Evolutionary conservation across 2,329 filamentous ascomycete genomes (phyloP), one percentile per base, ranked within the genome.

Genomic region (Trichoderma sp.): DNA sequence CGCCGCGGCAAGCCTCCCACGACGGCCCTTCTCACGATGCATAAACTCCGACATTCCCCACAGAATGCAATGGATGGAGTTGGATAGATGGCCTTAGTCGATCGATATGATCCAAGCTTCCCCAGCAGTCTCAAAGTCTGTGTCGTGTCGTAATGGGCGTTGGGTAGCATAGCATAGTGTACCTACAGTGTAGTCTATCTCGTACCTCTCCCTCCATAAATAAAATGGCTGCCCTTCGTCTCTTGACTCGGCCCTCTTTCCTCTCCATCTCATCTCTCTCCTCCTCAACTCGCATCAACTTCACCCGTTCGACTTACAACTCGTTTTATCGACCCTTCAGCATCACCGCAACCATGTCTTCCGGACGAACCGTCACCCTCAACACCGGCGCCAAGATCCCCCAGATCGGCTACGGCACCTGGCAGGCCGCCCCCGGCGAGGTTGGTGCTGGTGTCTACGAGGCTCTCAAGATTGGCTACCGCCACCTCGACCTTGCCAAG

Each of bases 301-400:
- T 36, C 55, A 32, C n/a, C 50, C 63, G 30, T 47, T 26, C 63
- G 55, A 23, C 26, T 17, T n/a, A 11, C 55, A 69, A 8, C 57
- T 15, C 26, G 17, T 34, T 17, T 30, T 23, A 34, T n/a, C 55
- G 66, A 61, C 1, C 43, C 4, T 63, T 70, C 17, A 70, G 58
- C 58, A 70, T 39, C 68, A 58, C 59, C 69, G 62, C 70, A 64
- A 61, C n/a, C 74, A 90, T 91, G 88, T 90, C 88, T 78, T 82
- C 83, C 77, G 86, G 83, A 72, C 81, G 79, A 75, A 83, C 88
- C 80, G 87, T 89, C 76, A 88, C 86, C 73, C 85, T 90, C 77
- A 90, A 86, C 83, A 86, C 87, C 69, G 91, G 91, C 75, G 87
- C 88, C 78, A 88, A 89, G 82, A 92, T 92, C 71, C 88, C 90